A percentile compares a stretch with the other conserved stretches of the same genome.
phyloP scores from a whole-genome alignment of 2,329 filamentous ascomycete genomes.

The Scedosporium apiospermum region DNA sequence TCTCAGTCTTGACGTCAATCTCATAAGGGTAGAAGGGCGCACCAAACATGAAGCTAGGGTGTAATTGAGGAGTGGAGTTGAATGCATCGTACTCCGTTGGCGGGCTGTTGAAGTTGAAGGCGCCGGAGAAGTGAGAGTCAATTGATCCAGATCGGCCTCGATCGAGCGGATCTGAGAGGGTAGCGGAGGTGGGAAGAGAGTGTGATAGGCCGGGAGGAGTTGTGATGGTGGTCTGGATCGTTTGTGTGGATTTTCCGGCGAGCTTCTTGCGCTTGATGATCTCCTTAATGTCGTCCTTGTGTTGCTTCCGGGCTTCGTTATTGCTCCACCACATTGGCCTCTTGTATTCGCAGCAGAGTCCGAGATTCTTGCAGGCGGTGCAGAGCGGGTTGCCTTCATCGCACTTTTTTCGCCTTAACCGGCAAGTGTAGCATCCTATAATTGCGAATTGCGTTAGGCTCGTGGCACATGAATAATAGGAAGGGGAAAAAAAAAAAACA shows the following conservation, averaged over 20 bases:
- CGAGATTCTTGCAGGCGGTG: conserved; percentile 62
- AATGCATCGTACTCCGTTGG: conserved; percentile 40
- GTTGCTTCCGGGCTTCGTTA: conserved; percentile 70
- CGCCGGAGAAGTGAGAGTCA: conserved; percentile 66
- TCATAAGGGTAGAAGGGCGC: conserved; percentile 68
- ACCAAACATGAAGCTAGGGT: conserved; percentile 47
- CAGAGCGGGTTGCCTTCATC: conserved; percentile 55
- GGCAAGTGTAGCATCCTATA: conserved; percentile 59
- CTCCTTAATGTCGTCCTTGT: conserved; percentile 94
- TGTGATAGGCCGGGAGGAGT: conserved; percentile 73
- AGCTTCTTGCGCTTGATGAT: conserved; percentile 97
- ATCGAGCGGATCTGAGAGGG: conserved; percentile 65
- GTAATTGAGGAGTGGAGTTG: conserved; percentile 56
- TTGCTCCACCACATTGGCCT: conserved; percentile 96
- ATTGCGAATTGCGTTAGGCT: conserved; percentile 13
- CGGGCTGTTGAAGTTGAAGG: conserved; percentile 64
- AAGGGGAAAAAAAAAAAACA: conserved; percentile 3
- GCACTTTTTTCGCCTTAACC: conserved; percentile 59
- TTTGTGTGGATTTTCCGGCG: conserved; percentile 66
- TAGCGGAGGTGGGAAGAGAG: conserved; percentile 72
- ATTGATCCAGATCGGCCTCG: conserved; percentile 68
- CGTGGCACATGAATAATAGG: conserved; percentile 14
- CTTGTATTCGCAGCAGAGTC: conserved; percentile 90
- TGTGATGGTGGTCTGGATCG: conserved; percentile 36
- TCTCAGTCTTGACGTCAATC: conserved; percentile 91